Evolutionary conservation across 768 basidiomycete genomes (phyloP).

Genomic region (Lactifluus rugatus): DNA sequence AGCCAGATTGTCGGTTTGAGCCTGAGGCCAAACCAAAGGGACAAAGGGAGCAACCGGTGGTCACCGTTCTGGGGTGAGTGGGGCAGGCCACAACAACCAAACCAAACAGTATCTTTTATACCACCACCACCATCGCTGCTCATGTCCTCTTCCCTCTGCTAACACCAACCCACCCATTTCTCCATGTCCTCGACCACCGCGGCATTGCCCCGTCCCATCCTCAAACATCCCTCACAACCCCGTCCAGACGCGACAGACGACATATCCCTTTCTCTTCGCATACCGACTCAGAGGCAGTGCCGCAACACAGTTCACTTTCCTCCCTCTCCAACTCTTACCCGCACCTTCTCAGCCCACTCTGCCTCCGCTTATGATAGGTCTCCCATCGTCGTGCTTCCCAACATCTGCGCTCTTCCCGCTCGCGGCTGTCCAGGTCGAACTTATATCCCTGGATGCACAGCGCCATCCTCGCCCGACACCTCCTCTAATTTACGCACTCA

Average conservation of each 20-base stretch:
- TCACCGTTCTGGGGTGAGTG: not conserved
- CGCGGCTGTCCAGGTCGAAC: slow-evolving; percentile 70
- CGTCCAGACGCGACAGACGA: not conserved
- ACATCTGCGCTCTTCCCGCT: slow-evolving; percentile 66
- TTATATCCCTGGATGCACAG: slow-evolving; percentile 40
- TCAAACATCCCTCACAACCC: slow-evolving; percentile 15
- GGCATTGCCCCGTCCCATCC: slow-evolving; percentile 18
- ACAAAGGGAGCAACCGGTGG: not conserved
- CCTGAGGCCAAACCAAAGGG: too few relatives aligned
- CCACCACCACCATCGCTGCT: not conserved
- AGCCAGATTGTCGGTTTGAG: not conserved
- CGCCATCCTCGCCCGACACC: slow-evolving; percentile 13
- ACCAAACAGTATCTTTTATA: slow-evolving; percentile 4
- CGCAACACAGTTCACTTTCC: slow-evolving; percentile 38
- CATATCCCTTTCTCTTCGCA: not conserved
- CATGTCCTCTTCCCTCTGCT: slow-evolving; percentile 12
- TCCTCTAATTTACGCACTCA: slow-evolving; percentile 14
- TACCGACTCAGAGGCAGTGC: slow-evolving; percentile 5
- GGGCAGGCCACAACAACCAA: not conserved
- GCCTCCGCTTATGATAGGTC: slow-evolving; percentile 61
- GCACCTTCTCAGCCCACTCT: slow-evolving; percentile 35
- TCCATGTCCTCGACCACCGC: not conserved
- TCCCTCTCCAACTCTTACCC: slow-evolving; percentile 29
- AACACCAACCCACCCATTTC: not conserved
- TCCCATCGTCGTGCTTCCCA: slow-evolving; percentile 64